A percentile compares a stretch with the other conserved stretches of the same genome.
Conservation (phyloP, 768 basidiomycete species). For the Suillus placidus region DNA sequence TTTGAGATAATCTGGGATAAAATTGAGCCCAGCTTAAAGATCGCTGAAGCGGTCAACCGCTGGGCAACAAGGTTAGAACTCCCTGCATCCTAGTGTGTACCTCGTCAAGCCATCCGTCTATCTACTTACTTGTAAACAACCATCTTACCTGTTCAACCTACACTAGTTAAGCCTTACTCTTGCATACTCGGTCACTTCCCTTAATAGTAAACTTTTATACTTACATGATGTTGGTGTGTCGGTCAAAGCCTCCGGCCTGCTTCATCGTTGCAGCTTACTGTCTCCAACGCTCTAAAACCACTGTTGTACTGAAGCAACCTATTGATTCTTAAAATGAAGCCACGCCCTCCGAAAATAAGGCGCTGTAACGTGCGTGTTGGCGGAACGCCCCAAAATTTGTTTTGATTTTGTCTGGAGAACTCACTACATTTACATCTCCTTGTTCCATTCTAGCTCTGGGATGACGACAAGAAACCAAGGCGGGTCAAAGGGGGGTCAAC, state of each 20-base stretch:
- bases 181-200: not conserved
- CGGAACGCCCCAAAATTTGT: not conserved
- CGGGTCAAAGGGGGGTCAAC: conserved; percentile 20
- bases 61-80: not conserved
- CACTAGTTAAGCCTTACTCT: not conserved
- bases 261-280: not conserved
- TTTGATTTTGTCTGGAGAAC: not conserved
- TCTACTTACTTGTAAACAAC: not conserved
- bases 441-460: conserved; percentile 24
- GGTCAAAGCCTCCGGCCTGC: not conserved
- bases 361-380: conserved; percentile 34
- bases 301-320: not conserved
- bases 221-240: not conserved
- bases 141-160: not conserved
- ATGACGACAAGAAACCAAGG: conserved; percentile 31
- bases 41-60: not conserved
- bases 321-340: not conserved
- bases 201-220: conserved; percentile 2
- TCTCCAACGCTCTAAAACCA: not conserved
- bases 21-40: not conserved
- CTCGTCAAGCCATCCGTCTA: not conserved
- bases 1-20: conserved; percentile 4
- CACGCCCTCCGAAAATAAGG: conserved; percentile 20
- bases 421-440: not conserved
- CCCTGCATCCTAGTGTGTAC: not conserved